Conservation (phyloP, 2,329 filamentous ascomycete species). For the Botrytis elliptica region DNA sequence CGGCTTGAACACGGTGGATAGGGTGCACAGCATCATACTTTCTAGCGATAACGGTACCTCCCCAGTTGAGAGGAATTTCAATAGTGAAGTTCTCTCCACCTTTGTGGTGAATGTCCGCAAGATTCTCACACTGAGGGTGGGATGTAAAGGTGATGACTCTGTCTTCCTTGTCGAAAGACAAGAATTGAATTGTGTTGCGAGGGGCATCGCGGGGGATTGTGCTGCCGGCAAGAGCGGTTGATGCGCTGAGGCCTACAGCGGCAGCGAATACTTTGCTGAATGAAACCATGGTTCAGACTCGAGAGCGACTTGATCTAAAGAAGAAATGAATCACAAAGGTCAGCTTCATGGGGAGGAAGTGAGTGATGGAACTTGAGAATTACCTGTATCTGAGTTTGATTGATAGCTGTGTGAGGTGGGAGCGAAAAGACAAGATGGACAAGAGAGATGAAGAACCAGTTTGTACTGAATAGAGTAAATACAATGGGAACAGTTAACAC, state of each 20-base stretch:
- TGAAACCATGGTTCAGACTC: background rate
- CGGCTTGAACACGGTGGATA: background rate
- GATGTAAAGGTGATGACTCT: background rate
- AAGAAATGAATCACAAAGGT: background rate
- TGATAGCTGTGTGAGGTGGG: background rate
- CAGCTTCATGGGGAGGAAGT: background rate
- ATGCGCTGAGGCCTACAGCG: rapidly evolving
- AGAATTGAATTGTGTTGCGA: background rate
- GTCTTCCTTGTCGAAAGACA: background rate
- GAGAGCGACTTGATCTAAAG: background rate
- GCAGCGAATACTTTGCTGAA: rapidly evolving
- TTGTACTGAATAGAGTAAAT: no score
- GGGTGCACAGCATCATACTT: background rate
- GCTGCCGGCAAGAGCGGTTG: background rate
- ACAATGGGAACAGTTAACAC: no score
- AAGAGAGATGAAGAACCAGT: no score
- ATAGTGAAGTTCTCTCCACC: background rate
- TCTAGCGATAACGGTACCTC: background rate
- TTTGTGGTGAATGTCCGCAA: background rate
- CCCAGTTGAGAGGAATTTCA: background rate
- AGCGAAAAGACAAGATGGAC: no score
- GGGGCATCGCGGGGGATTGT: background rate
- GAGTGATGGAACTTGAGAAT: background rate
- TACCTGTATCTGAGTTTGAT: background rate
- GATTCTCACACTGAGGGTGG: background rate